These are phyloP conservation scores for Gastrodia elata DNA, from an alignment of 106 monocot genomes.

Conservation along the genomic window DNA sequence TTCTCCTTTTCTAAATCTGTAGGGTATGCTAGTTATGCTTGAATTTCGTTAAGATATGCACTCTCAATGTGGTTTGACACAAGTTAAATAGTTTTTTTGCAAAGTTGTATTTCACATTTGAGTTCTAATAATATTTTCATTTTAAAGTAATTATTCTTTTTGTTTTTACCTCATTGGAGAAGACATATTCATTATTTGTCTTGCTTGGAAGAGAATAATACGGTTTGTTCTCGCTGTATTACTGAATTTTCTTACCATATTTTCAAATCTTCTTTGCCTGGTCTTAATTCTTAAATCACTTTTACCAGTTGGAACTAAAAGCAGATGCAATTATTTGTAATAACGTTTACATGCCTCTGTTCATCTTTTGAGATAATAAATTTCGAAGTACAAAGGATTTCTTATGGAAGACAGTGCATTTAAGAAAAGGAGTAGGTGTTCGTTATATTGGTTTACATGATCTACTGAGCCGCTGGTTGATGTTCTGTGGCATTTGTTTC, in stretches of 20 bases:
- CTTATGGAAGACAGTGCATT: background rate
- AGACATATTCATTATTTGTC: no score
- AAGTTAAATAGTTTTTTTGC: no score
- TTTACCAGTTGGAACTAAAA: background rate
- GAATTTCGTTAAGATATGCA: background rate
- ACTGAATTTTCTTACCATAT: no score
- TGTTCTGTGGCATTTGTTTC: background rate
- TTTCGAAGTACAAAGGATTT: background rate
- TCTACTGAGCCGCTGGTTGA: background rate
- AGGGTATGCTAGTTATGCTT: background rate
- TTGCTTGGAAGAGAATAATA: no score
- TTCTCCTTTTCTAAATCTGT: background rate
- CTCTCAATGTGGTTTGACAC: background rate
- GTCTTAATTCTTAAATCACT: background rate
- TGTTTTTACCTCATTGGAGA: no score
- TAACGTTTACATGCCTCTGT: no score
- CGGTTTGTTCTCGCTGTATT: no score
- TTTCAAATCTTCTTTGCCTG: no score
- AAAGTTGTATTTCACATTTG: no score
- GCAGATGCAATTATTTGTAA: background rate
- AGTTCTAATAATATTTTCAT: no score
- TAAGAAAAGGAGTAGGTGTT: background rate
- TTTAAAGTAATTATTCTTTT: no score
- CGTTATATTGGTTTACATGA: background rate
- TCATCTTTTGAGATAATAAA: background rate